Evolutionary conservation across 2,329 filamentous ascomycete species (phyloP).

Genomic region (Cladosporium sp.): DNA sequence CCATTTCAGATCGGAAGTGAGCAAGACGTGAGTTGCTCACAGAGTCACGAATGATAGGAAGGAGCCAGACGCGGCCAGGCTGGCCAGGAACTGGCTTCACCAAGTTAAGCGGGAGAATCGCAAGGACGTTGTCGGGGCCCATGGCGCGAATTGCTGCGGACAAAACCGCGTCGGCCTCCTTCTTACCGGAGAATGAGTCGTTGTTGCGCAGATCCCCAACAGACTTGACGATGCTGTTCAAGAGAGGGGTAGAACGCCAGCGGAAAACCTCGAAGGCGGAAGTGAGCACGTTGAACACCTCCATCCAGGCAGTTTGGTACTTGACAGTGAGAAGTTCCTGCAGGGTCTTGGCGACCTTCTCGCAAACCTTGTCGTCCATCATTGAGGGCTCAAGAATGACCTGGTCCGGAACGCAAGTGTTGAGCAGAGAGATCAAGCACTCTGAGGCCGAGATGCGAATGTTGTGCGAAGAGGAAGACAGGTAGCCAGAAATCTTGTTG

Average conservation of each 20-base stretch:
- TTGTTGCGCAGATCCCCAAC: conserved; percentile 85
- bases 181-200: conserved; percentile 86
- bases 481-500: conserved; percentile 69
- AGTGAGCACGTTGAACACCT: conserved; percentile 83
- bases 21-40: conserved; percentile 81
- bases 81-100: conserved; percentile 69
- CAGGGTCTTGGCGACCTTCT: conserved; percentile 70
- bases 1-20: conserved; percentile 81
- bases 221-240: conserved; percentile 68
- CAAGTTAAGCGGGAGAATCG: conserved; percentile 81
- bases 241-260: conserved; percentile 77
- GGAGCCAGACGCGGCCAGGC: conserved; percentile 86
- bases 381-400: conserved; percentile 84
- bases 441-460: conserved; percentile 93
- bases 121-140: conserved; percentile 79
- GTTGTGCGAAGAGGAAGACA: conserved; percentile 83
- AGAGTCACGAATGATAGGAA: conserved; percentile 84
- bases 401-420: conserved; percentile 78
- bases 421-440: conserved; percentile 87
- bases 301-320: conserved; percentile 90
- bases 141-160: conserved; percentile 83
- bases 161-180: conserved; percentile 86
- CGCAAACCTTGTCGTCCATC: conserved; percentile 84
- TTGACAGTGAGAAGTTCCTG: conserved; percentile 78
- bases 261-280: conserved; percentile 82